phyloP scores from a whole-genome alignment of 116 monocot species.

The Trichopus zeylanicus region DNA sequence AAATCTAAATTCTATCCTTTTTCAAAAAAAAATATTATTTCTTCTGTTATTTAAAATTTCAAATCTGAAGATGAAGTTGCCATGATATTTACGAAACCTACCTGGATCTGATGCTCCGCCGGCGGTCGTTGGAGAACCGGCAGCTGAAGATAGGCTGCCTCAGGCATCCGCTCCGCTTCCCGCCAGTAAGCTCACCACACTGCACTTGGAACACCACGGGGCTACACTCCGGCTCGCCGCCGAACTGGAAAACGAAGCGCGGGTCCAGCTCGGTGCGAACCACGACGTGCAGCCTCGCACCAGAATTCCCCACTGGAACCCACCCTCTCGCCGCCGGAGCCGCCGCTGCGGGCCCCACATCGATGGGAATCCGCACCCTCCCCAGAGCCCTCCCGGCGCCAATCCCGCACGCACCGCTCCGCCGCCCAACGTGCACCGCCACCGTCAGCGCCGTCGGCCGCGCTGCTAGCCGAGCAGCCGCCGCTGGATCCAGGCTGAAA shows the following conservation, averaged over 20 bases:
- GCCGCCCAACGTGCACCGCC: constrained; percentile 31
- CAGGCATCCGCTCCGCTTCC: neutral
- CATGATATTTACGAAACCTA: constrained; percentile 1
- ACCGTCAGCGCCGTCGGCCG: constrained; percentile 17
- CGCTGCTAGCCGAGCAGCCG: constrained; percentile 13
- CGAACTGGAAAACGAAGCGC: constrained; percentile 74
- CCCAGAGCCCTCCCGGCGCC: constrained; percentile 29
- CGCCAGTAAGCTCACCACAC: constrained; percentile 7
- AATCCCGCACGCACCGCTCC: constrained; percentile 28
- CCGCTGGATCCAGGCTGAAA: constrained; percentile 47
- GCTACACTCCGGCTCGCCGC: constrained; percentile 89
- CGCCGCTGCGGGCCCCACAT: constrained; percentile 9
- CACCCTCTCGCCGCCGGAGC: constrained; percentile 32
- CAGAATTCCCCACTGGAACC: constrained; percentile 16
- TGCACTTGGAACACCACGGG: constrained; percentile 73
- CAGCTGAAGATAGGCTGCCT: constrained; percentile 74
- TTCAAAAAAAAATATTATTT: too few relatives aligned
- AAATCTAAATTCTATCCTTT: too few relatives aligned
- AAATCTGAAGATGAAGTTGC: too few relatives aligned
- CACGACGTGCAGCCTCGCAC: constrained; percentile 43
- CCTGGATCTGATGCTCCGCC: constrained; percentile 39
- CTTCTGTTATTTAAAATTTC: too few relatives aligned
- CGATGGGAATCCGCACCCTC: constrained; percentile 18
- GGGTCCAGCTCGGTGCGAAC: constrained; percentile 80
- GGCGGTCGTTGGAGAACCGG: constrained; percentile 49